Percentiles rank a stretch among this genome's conserved stretches.
These are phyloP conservation scores for Penicillium sp. DNA, from an alignment of 2,329 filamentous ascomycete species.

Conservation along the genomic window DNA sequence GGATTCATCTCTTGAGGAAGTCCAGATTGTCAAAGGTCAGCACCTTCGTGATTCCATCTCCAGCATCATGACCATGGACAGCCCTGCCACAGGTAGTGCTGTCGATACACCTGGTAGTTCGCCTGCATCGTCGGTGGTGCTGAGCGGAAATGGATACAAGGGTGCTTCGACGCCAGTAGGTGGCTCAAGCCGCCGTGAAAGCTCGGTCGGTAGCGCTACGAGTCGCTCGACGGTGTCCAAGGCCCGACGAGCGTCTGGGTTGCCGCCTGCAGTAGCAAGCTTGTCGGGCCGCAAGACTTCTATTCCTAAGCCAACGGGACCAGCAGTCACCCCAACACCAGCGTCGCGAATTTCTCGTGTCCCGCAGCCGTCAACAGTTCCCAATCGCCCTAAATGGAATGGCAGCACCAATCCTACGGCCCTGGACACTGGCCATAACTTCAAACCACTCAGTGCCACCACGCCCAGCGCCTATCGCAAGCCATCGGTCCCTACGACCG, in stretches of 20 bases:
- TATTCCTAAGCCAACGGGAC: conserved; percentile 30
- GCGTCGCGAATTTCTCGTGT: conserved; percentile 41
- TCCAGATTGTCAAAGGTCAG: conserved; percentile 57
- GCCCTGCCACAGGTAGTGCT: conserved; percentile 63
- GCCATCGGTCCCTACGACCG: conserved; percentile 24
- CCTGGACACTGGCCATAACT: conserved; percentile 62
- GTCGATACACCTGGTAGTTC: conserved; percentile 67
- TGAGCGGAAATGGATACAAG: conserved; percentile 49
- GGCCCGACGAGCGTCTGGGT: conserved; percentile 43
- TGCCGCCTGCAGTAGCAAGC: conserved; percentile 37
- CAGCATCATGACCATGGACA: conserved; percentile 79
- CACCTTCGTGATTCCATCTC: conserved; percentile 88
- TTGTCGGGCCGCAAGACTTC: conserved; percentile 34
- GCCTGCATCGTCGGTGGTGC: conserved; percentile 60
- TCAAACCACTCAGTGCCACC: conserved; percentile 57
- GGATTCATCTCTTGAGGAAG: conserved; percentile 67
- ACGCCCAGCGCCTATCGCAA: conserved; percentile 53
- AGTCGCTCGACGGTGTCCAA: conserved; percentile 39
- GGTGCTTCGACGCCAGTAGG: conserved; percentile 42
- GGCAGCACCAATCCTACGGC: conserved; percentile 57
- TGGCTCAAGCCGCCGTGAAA: conserved; percentile 45
- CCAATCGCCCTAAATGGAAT: conserved; percentile 68
- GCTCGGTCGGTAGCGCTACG: conserved; percentile 40
- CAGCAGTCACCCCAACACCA: conserved; percentile 50
- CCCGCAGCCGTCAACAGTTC: conserved; percentile 40